Evolutionary conservation across 306 rosid genomes (phyloP), one percentile per base, ranked within the genome.

Genomic region (Cucumis sativus): DNA sequence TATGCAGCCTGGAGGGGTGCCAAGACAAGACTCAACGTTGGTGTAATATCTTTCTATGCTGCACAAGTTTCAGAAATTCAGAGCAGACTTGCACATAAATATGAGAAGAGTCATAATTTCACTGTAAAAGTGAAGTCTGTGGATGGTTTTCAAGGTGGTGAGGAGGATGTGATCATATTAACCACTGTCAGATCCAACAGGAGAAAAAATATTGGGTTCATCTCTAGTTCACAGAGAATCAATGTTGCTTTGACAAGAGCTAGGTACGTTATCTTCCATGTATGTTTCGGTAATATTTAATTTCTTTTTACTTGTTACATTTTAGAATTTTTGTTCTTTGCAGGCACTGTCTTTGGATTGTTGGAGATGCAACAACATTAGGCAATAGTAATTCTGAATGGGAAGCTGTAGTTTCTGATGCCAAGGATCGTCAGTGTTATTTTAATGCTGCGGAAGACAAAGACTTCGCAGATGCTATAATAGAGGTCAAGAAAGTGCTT

Each of bases 101-200:
- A 85, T 60, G 85, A 84, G 8, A 61, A 30, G 17, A n/a, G 18
- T 17, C 75, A 82, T 23, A 87, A 90, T 12, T 93, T 93, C 75
- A 45, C 61, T 43, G 98, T 93, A 75, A 86, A 90, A 41, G 94
- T 91, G 35, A 89, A 85, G 66, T 84, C 96, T 54, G 82, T 93
- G n/a, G 96, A 93, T 65, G 98, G 95, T 3, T 93, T 89, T 30
- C 98, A 93, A 74, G 98, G 98, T 55, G 96, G 98, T 6, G 98
- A 89, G 69, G 89, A 85, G 56, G 98, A 93, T 59, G 67, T 93
- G 37, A 83, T 93, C 12, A 91, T 93, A 30, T 80, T 90, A 67
- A 88, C 98, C 20, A 88, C 98, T 2, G 96, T 93, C n/a, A 67
- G 96, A 79, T 86, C 92, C 16, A 78, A 82, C 76, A 40, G 77